These are phyloP conservation scores for Cercospora berteroae DNA, from an alignment of 2,329 filamentous ascomycete genomes.

Conservation along the genomic window DNA sequence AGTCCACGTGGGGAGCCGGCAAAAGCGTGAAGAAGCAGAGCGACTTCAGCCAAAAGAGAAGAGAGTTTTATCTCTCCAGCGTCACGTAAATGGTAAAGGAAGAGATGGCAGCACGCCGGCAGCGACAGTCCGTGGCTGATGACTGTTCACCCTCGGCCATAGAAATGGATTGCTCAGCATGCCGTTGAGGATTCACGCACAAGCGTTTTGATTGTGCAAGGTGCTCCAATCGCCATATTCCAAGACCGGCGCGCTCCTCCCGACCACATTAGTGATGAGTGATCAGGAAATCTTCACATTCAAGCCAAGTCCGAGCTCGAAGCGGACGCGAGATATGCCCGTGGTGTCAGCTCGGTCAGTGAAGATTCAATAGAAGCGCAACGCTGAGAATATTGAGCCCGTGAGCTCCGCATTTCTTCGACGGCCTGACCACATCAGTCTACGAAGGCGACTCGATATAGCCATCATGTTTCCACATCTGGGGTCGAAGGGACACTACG, in stretches of 20 bases:
- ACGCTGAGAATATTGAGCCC: not conserved
- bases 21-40: not conserved
- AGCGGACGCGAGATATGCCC: not conserved
- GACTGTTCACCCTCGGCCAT: not conserved
- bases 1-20: not conserved
- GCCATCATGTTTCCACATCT: not conserved
- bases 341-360: not conserved
- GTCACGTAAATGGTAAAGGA: not conserved
- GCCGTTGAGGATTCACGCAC: not conserved
- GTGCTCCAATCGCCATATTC: not conserved
- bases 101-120: not conserved
- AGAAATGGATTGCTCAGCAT: not conserved
- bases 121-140: not conserved
- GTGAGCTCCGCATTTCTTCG: not conserved
- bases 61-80: not conserved
- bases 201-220: not conserved
- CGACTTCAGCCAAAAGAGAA: not conserved
- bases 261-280: slow-evolving; percentile 9
- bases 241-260: not conserved
- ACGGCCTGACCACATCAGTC: not conserved
- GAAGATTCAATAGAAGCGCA: not conserved
- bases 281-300: slow-evolving; percentile 6
- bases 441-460: not conserved
- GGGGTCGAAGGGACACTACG: not conserved
- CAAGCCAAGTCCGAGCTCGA: not conserved